Percentiles rank a stretch among this genome's conserved stretches.
These are phyloP conservation scores for Sporothrix phasma DNA, from an alignment of 2,329 filamentous ascomycete species.

Conservation along the genomic window DNA sequence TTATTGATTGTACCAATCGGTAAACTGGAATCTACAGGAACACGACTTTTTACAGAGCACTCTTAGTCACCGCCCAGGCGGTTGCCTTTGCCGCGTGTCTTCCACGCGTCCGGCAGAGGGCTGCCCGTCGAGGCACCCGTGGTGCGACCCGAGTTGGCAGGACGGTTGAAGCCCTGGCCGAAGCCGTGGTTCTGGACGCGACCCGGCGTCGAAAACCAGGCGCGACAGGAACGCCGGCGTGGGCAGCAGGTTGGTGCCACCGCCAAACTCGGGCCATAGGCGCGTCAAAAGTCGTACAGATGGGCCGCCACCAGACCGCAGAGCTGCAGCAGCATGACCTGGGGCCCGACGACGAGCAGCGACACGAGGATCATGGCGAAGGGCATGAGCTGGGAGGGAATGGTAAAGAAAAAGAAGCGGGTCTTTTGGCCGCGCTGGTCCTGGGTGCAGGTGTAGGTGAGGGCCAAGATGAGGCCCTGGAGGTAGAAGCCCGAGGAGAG, in stretches of 20 bases:
- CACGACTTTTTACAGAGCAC: background rate
- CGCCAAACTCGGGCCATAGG: constrained; percentile 81
- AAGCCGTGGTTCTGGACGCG: constrained; percentile 41
- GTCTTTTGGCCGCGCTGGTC: constrained; percentile 70
- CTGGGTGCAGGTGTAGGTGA: constrained; percentile 76
- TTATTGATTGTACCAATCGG: background rate
- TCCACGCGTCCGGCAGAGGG: constrained; percentile 54
- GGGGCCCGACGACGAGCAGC: constrained; percentile 54
- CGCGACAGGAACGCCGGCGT: constrained; percentile 64
- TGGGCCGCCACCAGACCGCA: constrained; percentile 83
- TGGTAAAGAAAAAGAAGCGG: constrained; percentile 71
- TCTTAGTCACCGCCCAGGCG: constrained; percentile 42
- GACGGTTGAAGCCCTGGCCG: constrained; percentile 48
- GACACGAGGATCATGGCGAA: constrained; percentile 68
- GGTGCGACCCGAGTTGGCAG: constrained; percentile 25
- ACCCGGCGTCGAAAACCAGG: constrained; percentile 46
- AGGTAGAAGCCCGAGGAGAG: constrained; percentile 40
- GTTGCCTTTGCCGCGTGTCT: constrained; percentile 49
- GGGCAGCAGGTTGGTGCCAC: constrained; percentile 64
- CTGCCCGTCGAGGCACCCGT: constrained; percentile 33
- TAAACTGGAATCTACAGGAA: no score
- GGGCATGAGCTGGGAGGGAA: constrained; percentile 74
- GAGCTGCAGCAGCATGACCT: constrained; percentile 50
- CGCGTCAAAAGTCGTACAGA: constrained; percentile 82
- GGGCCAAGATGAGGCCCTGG: constrained; percentile 62